A percentile compares a stretch with the other conserved stretches of the same genome.
These are phyloP conservation scores for Sugiyamaella sp. DNA, from an alignment of 1,139 yeast species.

Conservation along the genomic window DNA sequence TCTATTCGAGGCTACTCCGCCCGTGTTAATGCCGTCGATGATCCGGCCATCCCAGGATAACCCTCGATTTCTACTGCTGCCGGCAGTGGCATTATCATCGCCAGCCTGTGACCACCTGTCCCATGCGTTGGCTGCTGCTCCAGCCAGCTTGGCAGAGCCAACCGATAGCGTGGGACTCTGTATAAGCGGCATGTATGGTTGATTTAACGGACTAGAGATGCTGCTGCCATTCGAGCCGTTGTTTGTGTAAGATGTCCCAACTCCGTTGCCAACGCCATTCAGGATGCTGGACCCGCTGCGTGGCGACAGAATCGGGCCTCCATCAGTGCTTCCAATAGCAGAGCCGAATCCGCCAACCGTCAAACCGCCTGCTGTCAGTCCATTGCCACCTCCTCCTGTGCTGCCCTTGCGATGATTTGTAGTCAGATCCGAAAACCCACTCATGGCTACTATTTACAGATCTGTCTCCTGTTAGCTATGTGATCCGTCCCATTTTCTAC, in stretches of 20 bases:
- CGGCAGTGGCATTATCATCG: not conserved
- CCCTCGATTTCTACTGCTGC: conserved; percentile 13
- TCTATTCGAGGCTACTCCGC: conserved; percentile 7
- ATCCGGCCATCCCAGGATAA: conserved; percentile 19
- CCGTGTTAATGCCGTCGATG: not conserved
- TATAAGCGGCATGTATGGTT: not conserved
- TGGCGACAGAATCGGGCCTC: not conserved
- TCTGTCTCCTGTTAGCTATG: not conserved
- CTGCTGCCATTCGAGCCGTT: not conserved
- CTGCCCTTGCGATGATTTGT: not conserved
- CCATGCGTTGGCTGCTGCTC: conserved; percentile 8
- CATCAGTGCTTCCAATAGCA: not conserved
- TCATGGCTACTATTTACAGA: not conserved
- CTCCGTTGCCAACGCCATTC: not conserved
- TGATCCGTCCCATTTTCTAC: no score
- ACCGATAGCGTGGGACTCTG: conserved; percentile 10
- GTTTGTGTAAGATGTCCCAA: not conserved
- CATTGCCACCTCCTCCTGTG: not conserved
- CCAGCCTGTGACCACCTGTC: conserved; percentile 12
- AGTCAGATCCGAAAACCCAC: not conserved
- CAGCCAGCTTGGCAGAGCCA: conserved; percentile 9
- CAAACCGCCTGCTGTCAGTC: not conserved
- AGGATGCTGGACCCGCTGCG: not conserved
- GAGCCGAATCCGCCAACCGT: not conserved
- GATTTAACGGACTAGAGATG: conserved; percentile 3